Evolutionary conservation across 257 asterid genomes (phyloP).

Genomic region (Salvia miltiorrhiza): DNA sequence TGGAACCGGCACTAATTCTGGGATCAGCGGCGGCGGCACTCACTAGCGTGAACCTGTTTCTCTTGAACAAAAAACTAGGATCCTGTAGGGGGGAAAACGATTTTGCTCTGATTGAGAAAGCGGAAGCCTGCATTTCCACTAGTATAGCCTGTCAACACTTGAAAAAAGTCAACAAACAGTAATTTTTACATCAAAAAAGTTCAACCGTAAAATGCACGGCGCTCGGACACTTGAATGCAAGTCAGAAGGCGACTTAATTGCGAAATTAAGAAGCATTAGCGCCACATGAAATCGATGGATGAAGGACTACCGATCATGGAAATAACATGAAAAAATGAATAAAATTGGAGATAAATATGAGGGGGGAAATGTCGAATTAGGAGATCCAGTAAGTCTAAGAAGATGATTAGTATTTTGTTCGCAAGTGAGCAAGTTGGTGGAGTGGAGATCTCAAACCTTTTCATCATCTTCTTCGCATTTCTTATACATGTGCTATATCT

Average conservation of each 20-base stretch:
- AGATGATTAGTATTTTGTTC: too few species aligned
- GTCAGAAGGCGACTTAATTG: conserved; percentile 8
- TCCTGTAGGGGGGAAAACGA: conserved; percentile 1
- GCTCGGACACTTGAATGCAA: neutral
- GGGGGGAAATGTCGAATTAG: neutral
- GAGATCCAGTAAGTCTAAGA: neutral
- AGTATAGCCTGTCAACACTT: conserved; percentile 30
- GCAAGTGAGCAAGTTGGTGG: too few species aligned
- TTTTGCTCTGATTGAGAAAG: conserved; percentile 37
- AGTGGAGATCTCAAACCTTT: too few species aligned
- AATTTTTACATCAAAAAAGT: conserved; percentile 10
- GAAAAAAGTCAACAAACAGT: conserved; percentile 37
- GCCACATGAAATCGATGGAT: neutral
- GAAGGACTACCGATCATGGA: neutral
- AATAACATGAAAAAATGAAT: neutral
- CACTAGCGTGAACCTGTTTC: neutral
- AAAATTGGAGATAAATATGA: neutral
- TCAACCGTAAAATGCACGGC: conserved; percentile 20
- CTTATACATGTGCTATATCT: too few species aligned
- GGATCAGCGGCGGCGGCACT: neutral
- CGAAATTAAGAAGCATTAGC: conserved; percentile 3
- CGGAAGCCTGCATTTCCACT: conserved; percentile 59
- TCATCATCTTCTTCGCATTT: too few species aligned
- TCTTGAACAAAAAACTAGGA: neutral
- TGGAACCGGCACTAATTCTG: neutral